Evolutionary conservation across 306 rosid genomes (phyloP), one percentile per base, ranked within the genome.

Genomic region (Lathyrus aphaca): DNA sequence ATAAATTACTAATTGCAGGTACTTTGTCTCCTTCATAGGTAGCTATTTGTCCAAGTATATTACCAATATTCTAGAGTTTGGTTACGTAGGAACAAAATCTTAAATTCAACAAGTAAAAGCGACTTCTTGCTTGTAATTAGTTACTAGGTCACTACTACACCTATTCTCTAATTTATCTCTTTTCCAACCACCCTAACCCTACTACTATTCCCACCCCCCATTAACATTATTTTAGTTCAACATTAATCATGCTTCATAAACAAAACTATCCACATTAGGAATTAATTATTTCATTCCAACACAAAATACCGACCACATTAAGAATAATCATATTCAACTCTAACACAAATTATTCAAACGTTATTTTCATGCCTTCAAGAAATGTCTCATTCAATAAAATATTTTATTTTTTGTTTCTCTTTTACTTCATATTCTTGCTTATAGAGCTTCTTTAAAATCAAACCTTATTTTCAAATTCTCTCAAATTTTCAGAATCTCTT

Each of bases 41-140:
- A 79, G 82, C 86, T 75, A 68, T 68, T 84, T 74, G 58, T 74
- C 68, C 55, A 64, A 82, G 76, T 56, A 73, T 78, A 82, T 78
- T 75, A 71, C 72, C 80, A 77, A 45, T 84, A 66, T 64, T 73
- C 63, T 29, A 78, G 71, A 44, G 57, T 66, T 73, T 57, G 88
- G 84, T 89, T 82, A 73, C 96, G 86, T 91, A 82, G 83, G 73
- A 85, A 78, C 77, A 65, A 82, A 85, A 82, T 78, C 79, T 72
- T 53, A 81, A 74, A 72, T 71, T 71, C 80, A 82, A 76, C 21
- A 91, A 87, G 94, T 82, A 80, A 91, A 89, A 91, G 91, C 88
- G 94, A 91, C 97, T 70, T 79, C 35, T 76, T 50, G 84, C 87
- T 82, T 91, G 90, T 79, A 82, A 91, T 86, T 89, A 81, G 97